A percentile compares a stretch with the other conserved stretches of the same genome.
phyloP scores from a whole-genome alignment of 202 grass and related monocot genomes.

The Cymbopogon flexuosus region DNA sequence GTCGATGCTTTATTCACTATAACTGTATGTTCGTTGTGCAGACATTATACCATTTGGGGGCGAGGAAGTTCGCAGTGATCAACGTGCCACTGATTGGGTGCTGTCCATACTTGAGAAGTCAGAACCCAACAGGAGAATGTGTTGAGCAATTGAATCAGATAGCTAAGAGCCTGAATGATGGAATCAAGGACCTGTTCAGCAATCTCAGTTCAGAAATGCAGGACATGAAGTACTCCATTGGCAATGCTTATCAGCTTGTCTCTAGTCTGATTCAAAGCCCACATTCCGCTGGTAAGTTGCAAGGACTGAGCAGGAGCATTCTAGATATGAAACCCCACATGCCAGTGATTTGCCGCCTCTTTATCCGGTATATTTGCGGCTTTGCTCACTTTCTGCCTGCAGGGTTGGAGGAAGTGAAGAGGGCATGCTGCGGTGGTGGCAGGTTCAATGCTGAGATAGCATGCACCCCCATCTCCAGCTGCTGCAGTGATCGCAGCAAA shows the following conservation, averaged over 20 bases:
- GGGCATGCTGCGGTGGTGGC: constrained; percentile 62
- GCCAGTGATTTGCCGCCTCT: background rate
- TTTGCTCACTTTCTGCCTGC: background rate
- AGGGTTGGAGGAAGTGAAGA: constrained; percentile 60
- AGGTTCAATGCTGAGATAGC: constrained; percentile 42
- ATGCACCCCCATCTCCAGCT: constrained; percentile 48
- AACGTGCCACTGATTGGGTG: constrained; percentile 54
- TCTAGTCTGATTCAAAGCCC: constrained; percentile 41
- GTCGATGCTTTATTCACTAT: background rate
- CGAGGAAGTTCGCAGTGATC: constrained; percentile 59
- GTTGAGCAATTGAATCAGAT: constrained; percentile 46
- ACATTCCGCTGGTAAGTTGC: constrained; percentile 18
- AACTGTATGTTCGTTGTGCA: background rate
- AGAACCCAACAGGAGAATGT: constrained; percentile 37
- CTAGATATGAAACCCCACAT: background rate
- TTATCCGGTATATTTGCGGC: background rate
- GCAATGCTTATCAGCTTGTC: constrained; percentile 48
- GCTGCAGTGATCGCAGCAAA: constrained; percentile 41
- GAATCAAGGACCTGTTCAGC: constrained; percentile 31
- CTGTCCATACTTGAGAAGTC: constrained; percentile 38
- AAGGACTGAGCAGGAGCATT: background rate
- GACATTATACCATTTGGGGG: constrained; percentile 50
- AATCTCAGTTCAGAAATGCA: constrained; percentile 45
- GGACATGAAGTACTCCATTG: constrained; percentile 60
- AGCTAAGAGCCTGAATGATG: constrained; percentile 52